These are phyloP conservation scores for Phylloporus sp. DNA, from an alignment of 768 basidiomycete species.

Conservation along the genomic window DNA sequence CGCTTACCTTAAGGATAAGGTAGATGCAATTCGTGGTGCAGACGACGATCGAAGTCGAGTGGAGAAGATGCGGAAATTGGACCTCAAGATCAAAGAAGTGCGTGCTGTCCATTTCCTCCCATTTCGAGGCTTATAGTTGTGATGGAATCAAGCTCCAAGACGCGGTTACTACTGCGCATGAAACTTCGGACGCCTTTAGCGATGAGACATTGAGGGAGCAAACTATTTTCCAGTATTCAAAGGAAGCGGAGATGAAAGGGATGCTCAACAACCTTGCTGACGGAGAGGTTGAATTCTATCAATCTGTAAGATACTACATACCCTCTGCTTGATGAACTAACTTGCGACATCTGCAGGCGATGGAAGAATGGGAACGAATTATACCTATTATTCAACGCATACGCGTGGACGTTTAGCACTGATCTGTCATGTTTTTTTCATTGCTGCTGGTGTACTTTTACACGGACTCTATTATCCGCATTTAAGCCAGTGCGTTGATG, in stretches of 20 bases:
- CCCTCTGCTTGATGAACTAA: slow-evolving; percentile 2
- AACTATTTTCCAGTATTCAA: slow-evolving; percentile 80
- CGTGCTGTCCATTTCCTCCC: neutral
- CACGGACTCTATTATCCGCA: slow-evolving; percentile 10
- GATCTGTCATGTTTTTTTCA: slow-evolving; percentile 18
- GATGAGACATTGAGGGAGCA: slow-evolving; percentile 93
- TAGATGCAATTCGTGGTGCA: slow-evolving; percentile 86
- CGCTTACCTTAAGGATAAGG: slow-evolving; percentile 86
- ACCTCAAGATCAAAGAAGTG: slow-evolving; percentile 94
- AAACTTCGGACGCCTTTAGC: slow-evolving; percentile 94
- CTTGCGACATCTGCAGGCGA: slow-evolving; percentile 47
- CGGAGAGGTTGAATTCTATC: slow-evolving; percentile 93
- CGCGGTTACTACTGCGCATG: slow-evolving; percentile 90
- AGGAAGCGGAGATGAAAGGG: slow-evolving; percentile 96
- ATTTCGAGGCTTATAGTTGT: neutral
- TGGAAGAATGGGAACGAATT: slow-evolving; percentile 97
- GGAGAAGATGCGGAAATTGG: slow-evolving; percentile 90
- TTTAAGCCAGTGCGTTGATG: neutral
- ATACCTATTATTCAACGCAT: slow-evolving; percentile 92
- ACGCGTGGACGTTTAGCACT: slow-evolving; percentile 76
- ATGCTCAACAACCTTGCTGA: slow-evolving; percentile 86
- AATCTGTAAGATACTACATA: slow-evolving; percentile 50
- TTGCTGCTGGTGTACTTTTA: slow-evolving; percentile 10
- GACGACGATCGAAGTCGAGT: slow-evolving; percentile 92
- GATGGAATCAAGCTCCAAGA: slow-evolving; percentile 72